phyloP scores from a whole-genome alignment of 2,329 filamentous ascomycete species.

The Madurella mycetomatis region DNA sequence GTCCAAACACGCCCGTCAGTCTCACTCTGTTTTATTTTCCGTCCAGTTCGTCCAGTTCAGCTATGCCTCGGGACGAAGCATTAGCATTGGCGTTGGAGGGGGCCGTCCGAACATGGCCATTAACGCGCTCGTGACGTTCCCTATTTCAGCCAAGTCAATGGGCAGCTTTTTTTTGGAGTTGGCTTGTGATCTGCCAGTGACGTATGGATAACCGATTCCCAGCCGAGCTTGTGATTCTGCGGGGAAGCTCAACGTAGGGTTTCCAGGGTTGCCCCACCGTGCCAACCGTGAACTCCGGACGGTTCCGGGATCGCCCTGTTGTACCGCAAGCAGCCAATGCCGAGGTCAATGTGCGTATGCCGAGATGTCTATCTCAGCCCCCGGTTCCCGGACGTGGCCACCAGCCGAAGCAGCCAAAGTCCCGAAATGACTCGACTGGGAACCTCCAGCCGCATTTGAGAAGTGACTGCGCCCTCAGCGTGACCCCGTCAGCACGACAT shows the following conservation, averaged over 20 bases:
- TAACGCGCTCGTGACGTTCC: too few relatives aligned
- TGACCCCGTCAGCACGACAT: too few relatives aligned
- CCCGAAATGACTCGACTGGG: too few relatives aligned
- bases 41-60: background rate
- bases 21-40: background rate
- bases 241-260: constrained; percentile 33
- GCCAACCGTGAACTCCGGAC: constrained; percentile 17
- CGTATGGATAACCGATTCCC: constrained; percentile 42
- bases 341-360: constrained; percentile 15
- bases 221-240: constrained; percentile 58
- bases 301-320: constrained; percentile 20
- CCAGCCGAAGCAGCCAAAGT: background rate
- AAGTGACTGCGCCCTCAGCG: too few relatives aligned
- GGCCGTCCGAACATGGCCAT: too few relatives aligned
- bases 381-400: background rate
- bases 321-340: constrained; percentile 11
- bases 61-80: background rate
- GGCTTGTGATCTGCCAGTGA: constrained; percentile 33
- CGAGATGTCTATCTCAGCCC: background rate
- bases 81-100: background rate
- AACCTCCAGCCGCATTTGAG: too few relatives aligned
- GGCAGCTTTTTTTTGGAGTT: background rate
- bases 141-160: background rate
- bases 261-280: constrained; percentile 5
- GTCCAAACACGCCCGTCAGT: too few relatives aligned